Evolutionary conservation across 2,329 filamentous ascomycete genomes (phyloP).

Genomic region (Xylaria sp.): DNA sequence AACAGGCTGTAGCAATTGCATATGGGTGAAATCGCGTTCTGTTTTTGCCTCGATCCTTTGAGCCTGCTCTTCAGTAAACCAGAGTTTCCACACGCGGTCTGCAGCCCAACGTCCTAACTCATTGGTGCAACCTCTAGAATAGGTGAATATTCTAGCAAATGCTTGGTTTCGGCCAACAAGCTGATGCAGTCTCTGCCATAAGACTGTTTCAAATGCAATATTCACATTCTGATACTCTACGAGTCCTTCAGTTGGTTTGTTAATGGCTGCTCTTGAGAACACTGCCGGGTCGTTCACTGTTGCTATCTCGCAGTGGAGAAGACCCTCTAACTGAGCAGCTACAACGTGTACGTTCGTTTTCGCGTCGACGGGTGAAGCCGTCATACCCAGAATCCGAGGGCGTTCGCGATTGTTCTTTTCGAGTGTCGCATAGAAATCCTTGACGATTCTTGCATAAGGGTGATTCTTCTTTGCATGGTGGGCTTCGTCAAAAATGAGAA

Average conservation of each 20-base stretch:
- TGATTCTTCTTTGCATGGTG: constrained; percentile 97
- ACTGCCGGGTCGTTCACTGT: constrained; percentile 70
- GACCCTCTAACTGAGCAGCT: constrained; percentile 76
- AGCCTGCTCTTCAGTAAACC: constrained; percentile 71
- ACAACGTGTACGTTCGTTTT: constrained; percentile 78
- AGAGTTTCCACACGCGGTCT: constrained; percentile 81
- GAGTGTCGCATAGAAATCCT: constrained; percentile 77
- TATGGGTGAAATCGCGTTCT: constrained; percentile 54
- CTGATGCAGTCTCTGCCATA: constrained; percentile 68
- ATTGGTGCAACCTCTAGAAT: constrained; percentile 68
- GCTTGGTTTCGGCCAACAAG: constrained; percentile 55
- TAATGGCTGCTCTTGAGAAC: constrained; percentile 66
- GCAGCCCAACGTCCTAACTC: constrained; percentile 86
- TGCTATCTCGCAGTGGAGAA: constrained; percentile 85
- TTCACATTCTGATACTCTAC: constrained; percentile 63
- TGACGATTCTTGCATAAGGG: constrained; percentile 88
- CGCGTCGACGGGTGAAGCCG: constrained; percentile 91
- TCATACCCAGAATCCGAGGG: constrained; percentile 94
- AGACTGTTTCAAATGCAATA: constrained; percentile 68
- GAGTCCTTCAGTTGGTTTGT: constrained; percentile 68
- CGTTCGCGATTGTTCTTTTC: constrained; percentile 58
- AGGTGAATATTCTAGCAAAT: constrained; percentile 69
- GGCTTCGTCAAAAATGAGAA: constrained; percentile 95
- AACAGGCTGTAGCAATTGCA: constrained; percentile 45
- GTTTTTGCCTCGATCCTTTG: constrained; percentile 69